Conservation (phyloP, 805 yeast genomes). For the Saccharomycopsis fodiens region DNA sequence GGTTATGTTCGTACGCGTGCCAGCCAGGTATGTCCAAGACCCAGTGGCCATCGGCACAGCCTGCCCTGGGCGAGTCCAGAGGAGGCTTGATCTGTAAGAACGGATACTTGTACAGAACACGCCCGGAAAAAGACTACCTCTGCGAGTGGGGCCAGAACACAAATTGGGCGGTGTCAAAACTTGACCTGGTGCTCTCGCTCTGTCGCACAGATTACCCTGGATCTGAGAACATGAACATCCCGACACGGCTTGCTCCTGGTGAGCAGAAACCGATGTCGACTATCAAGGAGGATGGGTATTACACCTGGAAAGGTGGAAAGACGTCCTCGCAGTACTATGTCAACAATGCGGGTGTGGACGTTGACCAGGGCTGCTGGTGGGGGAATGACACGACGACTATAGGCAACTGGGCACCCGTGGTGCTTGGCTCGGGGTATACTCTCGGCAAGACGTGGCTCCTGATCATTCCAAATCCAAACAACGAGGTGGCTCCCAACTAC, state of each 20-base stretch:
- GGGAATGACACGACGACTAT: constrained; percentile 67
- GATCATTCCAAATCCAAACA: constrained; percentile 92
- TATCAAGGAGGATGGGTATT: constrained; percentile 72
- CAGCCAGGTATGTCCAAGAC: constrained; percentile 77
- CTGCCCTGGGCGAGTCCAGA: constrained; percentile 58
- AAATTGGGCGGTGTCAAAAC: constrained; percentile 60
- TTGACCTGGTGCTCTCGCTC: constrained; percentile 64
- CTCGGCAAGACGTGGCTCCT: constrained; percentile 73
- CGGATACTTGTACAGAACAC: constrained; percentile 58
- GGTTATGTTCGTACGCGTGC: constrained; percentile 71
- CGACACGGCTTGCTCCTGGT: constrained; percentile 75
- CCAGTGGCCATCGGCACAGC: constrained; percentile 68
- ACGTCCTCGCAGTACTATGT: constrained; percentile 97
- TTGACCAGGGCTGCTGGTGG: constrained; percentile 92
- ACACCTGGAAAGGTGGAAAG: constrained; percentile 67
- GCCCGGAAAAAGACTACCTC: constrained; percentile 40
- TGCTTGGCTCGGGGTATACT: constrained; percentile 85
- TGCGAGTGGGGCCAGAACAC: constrained; percentile 68
- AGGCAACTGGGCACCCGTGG: constrained; percentile 98
- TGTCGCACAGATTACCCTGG: constrained; percentile 99
- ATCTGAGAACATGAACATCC: constrained; percentile 95
- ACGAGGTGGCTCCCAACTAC: constrained; percentile 57
- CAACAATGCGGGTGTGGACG: constrained; percentile 89
- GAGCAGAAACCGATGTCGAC: constrained; percentile 57
- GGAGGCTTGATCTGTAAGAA: constrained; percentile 59